Base-by-base conservation (phyloP, 2,329 filamentous ascomycete genomes). In the Talaromyces sp. region DNA sequence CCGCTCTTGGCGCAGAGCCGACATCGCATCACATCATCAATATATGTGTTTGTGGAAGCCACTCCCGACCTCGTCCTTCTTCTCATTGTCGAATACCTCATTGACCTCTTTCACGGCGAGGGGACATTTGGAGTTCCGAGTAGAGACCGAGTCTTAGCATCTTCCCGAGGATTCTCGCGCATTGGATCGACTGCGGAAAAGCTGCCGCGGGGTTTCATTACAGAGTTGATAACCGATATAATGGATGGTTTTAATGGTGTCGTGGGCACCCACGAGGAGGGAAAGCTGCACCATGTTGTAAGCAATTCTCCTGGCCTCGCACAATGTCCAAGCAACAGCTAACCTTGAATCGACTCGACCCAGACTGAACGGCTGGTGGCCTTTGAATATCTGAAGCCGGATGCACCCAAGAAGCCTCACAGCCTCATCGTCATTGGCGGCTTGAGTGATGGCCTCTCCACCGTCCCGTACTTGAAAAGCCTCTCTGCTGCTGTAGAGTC, bases 341-440 rank as follows among this genome's bases (percentile, higher is more conserved):
- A 58, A 60, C 18, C 28, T 23, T 16, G 33, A 28, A 8, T 12
- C 23, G 8, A 59, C 16, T 64, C 40, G n/a, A 44, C 51, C n/a
- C 57, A 79, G 77, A 70, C 76, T 58, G 69, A 72, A 44, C 69
- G 68, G 36, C 72, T 80, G 16, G 72, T 74, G 47, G 73, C 76
- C 12, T 79, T 79, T 64, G 78, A 80, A 67, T 79, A 75, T 63
- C 69, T 66, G 18, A 64, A 66, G 12, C 58, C 67, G 18, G 54
- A 61, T 57, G 63, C 57, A 52, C 50, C 68, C 34, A 61, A 69
- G 64, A 78, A 77, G 57, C 71, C 70, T 50, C 69, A 85, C 72
- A 83, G 80, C 31, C 73, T 87, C 56, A 73, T 87, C 66, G 87
- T 84, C 75, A 75, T 87, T 58, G 85, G 82, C 63, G 86, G 86